Conservation (phyloP, 106 monocot genomes). For the Dendrobium nobile region DNA sequence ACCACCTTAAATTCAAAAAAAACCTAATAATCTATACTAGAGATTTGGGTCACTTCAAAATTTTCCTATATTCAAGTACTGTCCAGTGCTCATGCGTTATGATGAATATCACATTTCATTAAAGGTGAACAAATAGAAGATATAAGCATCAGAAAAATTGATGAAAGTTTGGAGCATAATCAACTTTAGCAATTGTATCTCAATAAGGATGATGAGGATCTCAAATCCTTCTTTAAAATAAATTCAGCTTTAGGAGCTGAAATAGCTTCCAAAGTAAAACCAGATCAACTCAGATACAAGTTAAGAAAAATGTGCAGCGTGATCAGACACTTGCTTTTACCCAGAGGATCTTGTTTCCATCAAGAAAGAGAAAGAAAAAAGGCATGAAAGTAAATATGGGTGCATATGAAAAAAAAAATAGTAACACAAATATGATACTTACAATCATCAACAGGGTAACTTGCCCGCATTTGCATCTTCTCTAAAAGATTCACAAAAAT, state of each 20-base stretch:
- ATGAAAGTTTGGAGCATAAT: neutral
- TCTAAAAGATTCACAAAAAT: slow-evolving; percentile 67
- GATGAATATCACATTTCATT: neutral
- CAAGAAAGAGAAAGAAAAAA: neutral
- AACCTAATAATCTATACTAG: neutral
- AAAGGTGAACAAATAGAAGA: neutral
- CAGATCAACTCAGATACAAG: neutral
- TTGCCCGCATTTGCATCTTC: slow-evolving; percentile 50
- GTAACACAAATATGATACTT: slow-evolving; percentile 16
- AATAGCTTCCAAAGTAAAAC: neutral
- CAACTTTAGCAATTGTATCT: neutral
- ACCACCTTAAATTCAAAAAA: neutral
- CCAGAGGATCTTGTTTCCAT: neutral
- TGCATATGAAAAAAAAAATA: neutral
- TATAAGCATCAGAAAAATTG: neutral
- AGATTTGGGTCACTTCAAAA: neutral
- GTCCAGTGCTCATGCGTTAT: neutral
- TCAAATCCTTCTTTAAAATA: neutral
- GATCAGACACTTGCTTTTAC: neutral
- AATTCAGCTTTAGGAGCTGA: neutral
- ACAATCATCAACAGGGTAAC: slow-evolving; percentile 23
- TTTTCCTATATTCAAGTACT: neutral
- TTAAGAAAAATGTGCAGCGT: neutral
- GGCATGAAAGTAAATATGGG: neutral
- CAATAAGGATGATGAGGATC: no score